A percentile compares a stretch with the other conserved stretches of the same genome.
These are phyloP conservation scores for Boeremia exigua DNA, from an alignment of 2,329 filamentous ascomycete genomes.

Conservation along the genomic window DNA sequence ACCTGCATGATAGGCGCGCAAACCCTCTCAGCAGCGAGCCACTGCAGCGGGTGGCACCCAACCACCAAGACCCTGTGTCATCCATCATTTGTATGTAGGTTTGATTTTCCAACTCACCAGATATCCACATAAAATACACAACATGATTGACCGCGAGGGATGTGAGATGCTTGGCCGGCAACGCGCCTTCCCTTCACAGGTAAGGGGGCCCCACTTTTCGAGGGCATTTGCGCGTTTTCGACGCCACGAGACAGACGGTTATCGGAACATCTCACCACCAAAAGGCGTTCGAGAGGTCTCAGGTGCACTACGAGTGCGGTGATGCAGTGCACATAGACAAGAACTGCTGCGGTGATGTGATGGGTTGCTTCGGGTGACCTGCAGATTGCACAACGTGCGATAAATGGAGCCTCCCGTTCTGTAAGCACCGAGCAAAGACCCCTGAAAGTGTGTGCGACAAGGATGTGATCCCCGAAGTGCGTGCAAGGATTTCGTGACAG, in stretches of 20 bases:
- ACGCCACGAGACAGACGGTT: slow-evolving; percentile 9
- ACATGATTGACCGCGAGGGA: background rate
- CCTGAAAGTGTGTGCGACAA: background rate
- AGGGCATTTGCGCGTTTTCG: slow-evolving; percentile 31
- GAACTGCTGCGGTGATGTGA: background rate
- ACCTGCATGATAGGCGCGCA: slow-evolving; percentile 10
- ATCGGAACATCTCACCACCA: slow-evolving; percentile 10
- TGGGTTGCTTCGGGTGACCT: background rate
- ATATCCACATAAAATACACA: too few species aligned
- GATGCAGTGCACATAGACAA: background rate
- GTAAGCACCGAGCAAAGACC: slow-evolving; percentile 1
- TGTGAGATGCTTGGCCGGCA: slow-evolving; percentile 7
- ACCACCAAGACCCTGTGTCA: slow-evolving; percentile 1
- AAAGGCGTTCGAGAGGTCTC: background rate
- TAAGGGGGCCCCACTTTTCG: slow-evolving; percentile 18
- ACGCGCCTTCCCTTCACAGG: slow-evolving; percentile 18
- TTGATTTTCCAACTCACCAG: too few species aligned
- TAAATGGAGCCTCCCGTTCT: background rate
- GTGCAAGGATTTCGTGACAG: background rate
- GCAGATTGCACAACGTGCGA: slow-evolving; percentile 4
- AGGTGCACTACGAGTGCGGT: background rate
- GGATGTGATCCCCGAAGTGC: background rate
- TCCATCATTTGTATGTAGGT: background rate
- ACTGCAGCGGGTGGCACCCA: slow-evolving; percentile 10
- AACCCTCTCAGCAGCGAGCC: slow-evolving; percentile 10